Percentiles rank a stretch among this genome's conserved stretches.
phyloP scores from a whole-genome alignment of 2,329 filamentous ascomycete species.

The Stachybotrys chlorohalonatus region DNA sequence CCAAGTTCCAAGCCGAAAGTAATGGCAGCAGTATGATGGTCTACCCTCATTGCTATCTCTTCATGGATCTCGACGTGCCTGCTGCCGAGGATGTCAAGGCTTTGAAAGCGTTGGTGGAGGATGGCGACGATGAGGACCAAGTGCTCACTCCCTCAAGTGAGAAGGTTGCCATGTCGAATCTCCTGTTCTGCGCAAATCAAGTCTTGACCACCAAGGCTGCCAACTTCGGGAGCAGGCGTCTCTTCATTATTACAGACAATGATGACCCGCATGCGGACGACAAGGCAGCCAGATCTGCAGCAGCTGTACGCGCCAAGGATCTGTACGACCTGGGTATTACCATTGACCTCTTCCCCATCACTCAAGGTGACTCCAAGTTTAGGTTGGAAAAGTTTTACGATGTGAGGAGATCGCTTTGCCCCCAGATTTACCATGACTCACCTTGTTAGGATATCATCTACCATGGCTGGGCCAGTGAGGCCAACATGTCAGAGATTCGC shows the following conservation, averaged over 20 bases:
- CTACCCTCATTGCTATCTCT: constrained; percentile 88
- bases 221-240: constrained; percentile 81
- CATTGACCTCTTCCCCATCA: constrained; percentile 91
- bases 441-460: constrained; percentile 74
- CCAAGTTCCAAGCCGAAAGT: constrained; percentile 64
- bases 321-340: constrained; percentile 86
- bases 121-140: constrained; percentile 61
- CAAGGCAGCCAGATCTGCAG: constrained; percentile 64
- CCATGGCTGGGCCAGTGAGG: constrained; percentile 62
- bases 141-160: constrained; percentile 63
- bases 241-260: constrained; percentile 96
- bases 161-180: constrained; percentile 70
- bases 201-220: constrained; percentile 92
- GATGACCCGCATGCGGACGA: constrained; percentile 72
- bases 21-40: constrained; percentile 49
- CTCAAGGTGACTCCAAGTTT: constrained; percentile 60
- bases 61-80: constrained; percentile 81
- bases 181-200: constrained; percentile 92
- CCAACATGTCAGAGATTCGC: constrained; percentile 42
- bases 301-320: constrained; percentile 84
- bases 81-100: constrained; percentile 78
- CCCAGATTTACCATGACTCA: not conserved
- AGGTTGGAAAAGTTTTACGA: constrained; percentile 86
- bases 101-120: constrained; percentile 66
- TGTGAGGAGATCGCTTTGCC: constrained; percentile 34